Conservation (phyloP, 2,329 filamentous ascomycete genomes). For the Fusarium nurragi region DNA sequence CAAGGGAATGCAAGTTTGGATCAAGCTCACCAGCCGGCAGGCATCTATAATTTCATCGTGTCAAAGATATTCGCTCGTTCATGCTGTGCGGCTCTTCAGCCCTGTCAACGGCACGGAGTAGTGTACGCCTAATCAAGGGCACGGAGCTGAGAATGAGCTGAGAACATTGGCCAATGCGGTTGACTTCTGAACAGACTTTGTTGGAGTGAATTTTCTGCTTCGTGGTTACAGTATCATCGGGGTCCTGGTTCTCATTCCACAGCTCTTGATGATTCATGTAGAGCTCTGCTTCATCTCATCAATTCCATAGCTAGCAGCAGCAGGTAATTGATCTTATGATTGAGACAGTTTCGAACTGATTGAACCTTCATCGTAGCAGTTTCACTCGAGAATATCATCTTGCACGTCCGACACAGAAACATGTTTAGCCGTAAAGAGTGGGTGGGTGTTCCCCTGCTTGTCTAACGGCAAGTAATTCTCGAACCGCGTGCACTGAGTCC, state of each 20-base stretch:
- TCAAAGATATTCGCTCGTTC: conserved; percentile 4
- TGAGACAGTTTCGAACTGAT: not conserved
- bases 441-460: not conserved
- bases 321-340: not conserved
- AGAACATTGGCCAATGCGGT: not conserved
- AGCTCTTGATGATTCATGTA: not conserved
- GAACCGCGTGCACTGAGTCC: not conserved
- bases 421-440: conserved; percentile 2
- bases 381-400: not conserved
- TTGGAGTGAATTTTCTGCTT: not conserved
- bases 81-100: conserved; percentile 23
- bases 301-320: not conserved
- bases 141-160: not conserved
- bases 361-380: not conserved
- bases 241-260: not conserved
- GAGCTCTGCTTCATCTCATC: not conserved
- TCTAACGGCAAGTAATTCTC: not conserved
- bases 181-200: not conserved
- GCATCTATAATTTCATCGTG: conserved; percentile 2
- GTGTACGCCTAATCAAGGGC: not conserved
- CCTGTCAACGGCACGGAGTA: conserved; percentile 18
- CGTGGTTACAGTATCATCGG: not conserved
- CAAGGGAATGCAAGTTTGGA: not conserved
- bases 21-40: conserved; percentile 9
- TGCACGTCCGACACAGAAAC: not conserved